Base-by-base conservation (phyloP, 1,139 yeast species). In the Debaryomyces nepalensis region DNA sequence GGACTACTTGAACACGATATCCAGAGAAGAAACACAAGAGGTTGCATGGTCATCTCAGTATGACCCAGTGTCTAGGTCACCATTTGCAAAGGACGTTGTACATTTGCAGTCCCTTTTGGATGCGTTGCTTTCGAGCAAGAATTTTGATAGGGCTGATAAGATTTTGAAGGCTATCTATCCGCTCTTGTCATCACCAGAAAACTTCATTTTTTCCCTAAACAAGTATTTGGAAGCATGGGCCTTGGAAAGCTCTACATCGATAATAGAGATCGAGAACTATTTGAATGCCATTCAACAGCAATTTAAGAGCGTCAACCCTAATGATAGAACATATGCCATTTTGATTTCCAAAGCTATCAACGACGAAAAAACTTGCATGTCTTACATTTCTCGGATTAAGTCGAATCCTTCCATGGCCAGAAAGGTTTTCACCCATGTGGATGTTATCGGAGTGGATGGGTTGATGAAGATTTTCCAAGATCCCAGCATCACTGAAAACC, bases 21-120 rank as follows among this genome's bases (percentile, higher is more conserved):
- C 60, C 11, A 54, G 50, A n/a, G 53, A 53, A 20, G 57, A 55
- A 33, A 44, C 49, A 9, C 51, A 50, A 31, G 60, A 55, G 30
- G 51, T 54, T 11, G 52, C 70, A 8, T 70, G 76, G 75, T 58
- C 71, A 9, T 70, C 75, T 5, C 65, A 61, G 29, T 70, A 70
- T 49, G 77, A 73, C 43, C 66, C 75, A 2, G 77, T 70, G 3
- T 57, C 70, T 22, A 56, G 75, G 33, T 68, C 77, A 29, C 74
- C 78, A 0, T 75, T 73, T 52, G 76, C 82, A 3, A 76, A 77
- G 53, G 86, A 82, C 46, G 77, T 81, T 24, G 69, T 77, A 40
- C 88, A 86, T 55, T 68, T 87, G 12, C 88, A 89, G 80, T 79
- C 93, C 1, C 64, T 90, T 26, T 69, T 89, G 30, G 96, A 89